Evolutionary conservation across 805 yeast species (phyloP).

Genomic region (Zygotorulaspora danielsina): DNA sequence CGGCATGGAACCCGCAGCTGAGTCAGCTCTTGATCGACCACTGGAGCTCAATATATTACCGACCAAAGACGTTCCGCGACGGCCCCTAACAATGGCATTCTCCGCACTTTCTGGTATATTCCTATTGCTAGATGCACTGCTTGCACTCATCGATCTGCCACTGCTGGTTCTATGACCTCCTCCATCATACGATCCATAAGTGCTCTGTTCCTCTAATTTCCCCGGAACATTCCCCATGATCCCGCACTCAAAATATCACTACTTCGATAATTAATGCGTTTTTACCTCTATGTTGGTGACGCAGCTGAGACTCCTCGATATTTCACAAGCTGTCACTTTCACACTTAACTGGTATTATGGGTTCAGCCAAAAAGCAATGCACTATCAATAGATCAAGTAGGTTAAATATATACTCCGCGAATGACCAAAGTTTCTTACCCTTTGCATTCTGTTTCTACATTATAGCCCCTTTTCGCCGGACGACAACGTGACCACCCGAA

Average conservation of each 20-base stretch:
- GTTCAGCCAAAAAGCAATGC: too few species aligned
- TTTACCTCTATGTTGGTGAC: too few species aligned
- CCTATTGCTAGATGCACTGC: slow-evolving; percentile 10
- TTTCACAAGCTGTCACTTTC: too few species aligned
- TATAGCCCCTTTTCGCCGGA: too few species aligned
- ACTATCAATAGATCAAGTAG: too few species aligned
- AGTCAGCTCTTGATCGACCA: slow-evolving; percentile 27
- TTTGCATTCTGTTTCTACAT: too few species aligned
- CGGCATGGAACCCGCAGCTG: slow-evolving; percentile 13
- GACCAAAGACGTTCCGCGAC: slow-evolving; percentile 29
- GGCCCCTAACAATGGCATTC: slow-evolving; percentile 12
- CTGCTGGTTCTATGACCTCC: slow-evolving; percentile 8
- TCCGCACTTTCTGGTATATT: slow-evolving; percentile 5
- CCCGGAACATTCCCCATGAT: slow-evolving; percentile 48
- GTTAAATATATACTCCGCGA: too few species aligned
- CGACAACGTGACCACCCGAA: too few species aligned
- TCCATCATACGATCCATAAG: slow-evolving; percentile 11
- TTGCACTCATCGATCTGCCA: slow-evolving; percentile 7
- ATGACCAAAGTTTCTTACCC: too few species aligned
- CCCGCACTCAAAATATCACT: neutral
- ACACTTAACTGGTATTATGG: too few species aligned
- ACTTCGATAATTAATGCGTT: neutral
- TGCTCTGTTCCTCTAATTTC: slow-evolving; percentile 37
- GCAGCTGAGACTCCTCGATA: too few species aligned
- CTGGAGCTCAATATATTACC: slow-evolving; percentile 23